phyloP scores from a whole-genome alignment of 75 land plant species.

The Azolla pinnata region DNA sequence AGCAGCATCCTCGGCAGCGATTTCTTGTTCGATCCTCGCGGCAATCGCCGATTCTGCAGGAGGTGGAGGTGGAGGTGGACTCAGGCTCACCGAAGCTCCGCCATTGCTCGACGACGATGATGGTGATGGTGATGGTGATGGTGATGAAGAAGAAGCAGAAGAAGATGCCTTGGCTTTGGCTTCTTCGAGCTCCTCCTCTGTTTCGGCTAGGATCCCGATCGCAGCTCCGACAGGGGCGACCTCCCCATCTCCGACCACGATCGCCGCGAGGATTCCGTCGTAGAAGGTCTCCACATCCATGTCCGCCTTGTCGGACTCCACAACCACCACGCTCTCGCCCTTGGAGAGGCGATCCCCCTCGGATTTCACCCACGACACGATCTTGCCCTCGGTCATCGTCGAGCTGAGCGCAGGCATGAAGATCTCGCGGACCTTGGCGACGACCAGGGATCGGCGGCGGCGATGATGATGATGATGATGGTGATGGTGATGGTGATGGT shows the following conservation, averaged over 20 bases:
- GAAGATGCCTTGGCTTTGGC: slow-evolving; percentile 22
- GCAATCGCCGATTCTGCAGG: slow-evolving; percentile 15
- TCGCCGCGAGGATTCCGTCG: slow-evolving; percentile 74
- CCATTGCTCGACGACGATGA: no score
- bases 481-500: background rate
- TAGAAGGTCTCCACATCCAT: slow-evolving; percentile 99
- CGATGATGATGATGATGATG: background rate
- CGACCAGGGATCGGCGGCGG: slow-evolving; percentile 12
- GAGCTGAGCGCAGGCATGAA: slow-evolving; percentile 99
- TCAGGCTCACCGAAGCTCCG: slow-evolving; percentile 7
- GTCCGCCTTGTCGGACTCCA: slow-evolving; percentile 98
- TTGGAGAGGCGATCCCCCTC: slow-evolving; percentile 87
- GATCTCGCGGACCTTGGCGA: slow-evolving; percentile 86
- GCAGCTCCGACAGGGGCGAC: slow-evolving; percentile 81
- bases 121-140: no score
- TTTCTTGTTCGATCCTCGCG: slow-evolving; percentile 1
- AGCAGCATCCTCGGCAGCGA: slow-evolving; percentile 4
- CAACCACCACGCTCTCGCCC: slow-evolving; percentile 94
- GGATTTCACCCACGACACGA: slow-evolving; percentile 90
- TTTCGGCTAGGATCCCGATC: slow-evolving; percentile 77
- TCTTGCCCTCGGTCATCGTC: slow-evolving; percentile 97
- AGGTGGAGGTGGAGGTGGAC: slow-evolving; percentile 15
- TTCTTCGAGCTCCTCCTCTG: slow-evolving; percentile 60
- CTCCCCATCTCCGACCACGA: slow-evolving; percentile 65
- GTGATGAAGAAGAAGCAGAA: slow-evolving; percentile 25